Percentiles rank a stretch among this genome's conserved stretches.
phyloP scores from a whole-genome alignment of 768 basidiomycete genomes.

The Xerocomellus amylosporus region DNA sequence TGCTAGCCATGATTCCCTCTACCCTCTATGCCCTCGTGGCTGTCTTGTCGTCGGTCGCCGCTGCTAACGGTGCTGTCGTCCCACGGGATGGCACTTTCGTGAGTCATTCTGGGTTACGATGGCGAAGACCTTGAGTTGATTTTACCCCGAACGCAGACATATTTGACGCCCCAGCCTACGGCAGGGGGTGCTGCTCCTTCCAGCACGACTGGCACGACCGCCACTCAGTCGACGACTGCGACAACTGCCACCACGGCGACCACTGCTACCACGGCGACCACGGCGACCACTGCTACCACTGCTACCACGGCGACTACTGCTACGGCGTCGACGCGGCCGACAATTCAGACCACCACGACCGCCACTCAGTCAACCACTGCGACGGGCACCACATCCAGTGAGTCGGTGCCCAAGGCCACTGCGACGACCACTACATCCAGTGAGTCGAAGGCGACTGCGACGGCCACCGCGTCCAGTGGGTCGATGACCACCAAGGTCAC shows the following conservation, averaged over 20 bases:
- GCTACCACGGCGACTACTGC: too few species aligned
- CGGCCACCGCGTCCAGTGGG: too few species aligned
- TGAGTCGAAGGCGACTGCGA: too few species aligned
- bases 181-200: neutral
- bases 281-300: neutral
- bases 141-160: neutral
- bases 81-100: conserved; percentile 17
- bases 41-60: conserved; percentile 11
- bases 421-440: too few species aligned
- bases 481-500: too few species aligned
- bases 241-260: neutral
- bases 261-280: neutral
- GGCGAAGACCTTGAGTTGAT: neutral
- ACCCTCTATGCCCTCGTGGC: conserved; percentile 2
- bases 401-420: too few species aligned
- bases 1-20: conserved; percentile 6
- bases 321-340: neutral
- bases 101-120: neutral
- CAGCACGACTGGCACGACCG: neutral
- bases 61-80: conserved; percentile 16
- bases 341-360: neutral
- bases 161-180: conserved; percentile 11
- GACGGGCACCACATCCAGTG: neutral
- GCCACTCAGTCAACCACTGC: neutral
- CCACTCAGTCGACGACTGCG: neutral